Evolutionary conservation across 371 early-diverging fungal genomes (phyloP).

Genomic region (Mortierella sp.): DNA sequence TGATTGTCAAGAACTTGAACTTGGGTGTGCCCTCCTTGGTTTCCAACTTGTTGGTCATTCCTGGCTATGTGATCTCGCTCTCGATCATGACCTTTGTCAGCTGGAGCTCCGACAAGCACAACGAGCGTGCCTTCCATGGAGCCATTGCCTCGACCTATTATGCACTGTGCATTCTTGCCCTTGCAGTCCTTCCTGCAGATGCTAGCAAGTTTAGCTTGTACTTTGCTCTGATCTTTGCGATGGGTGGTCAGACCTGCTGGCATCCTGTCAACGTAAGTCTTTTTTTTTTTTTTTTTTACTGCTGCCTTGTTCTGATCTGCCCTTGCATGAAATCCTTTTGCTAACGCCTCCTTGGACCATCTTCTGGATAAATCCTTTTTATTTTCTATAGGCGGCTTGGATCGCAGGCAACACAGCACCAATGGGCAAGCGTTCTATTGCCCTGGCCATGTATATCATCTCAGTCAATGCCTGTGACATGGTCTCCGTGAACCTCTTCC

Average conservation of each 20-base stretch:
- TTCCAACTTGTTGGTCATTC: constrained; percentile 63
- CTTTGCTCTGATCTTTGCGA: constrained; percentile 46
- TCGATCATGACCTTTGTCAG: constrained; percentile 56
- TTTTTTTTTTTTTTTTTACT: not conserved
- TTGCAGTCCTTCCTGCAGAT: constrained; percentile 56
- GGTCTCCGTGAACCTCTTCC: constrained; percentile 55
- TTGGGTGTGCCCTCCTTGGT: constrained; percentile 52
- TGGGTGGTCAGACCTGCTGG: constrained; percentile 53
- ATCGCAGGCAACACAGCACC: constrained; percentile 61
- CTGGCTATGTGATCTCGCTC: constrained; percentile 55
- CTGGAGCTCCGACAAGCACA: constrained; percentile 55
- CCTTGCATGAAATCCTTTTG: too few species aligned
- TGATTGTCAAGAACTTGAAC: constrained; percentile 60
- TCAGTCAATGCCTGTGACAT: constrained; percentile 53
- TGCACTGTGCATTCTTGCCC: constrained; percentile 49
- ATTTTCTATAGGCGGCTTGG: constrained; percentile 55
- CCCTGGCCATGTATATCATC: constrained; percentile 58
- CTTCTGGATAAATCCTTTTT: not conserved
- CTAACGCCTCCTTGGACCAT: not conserved
- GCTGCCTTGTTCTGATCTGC: not conserved
- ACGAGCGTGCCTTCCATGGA: constrained; percentile 60
- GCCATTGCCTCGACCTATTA: constrained; percentile 53
- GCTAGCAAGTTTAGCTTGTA: constrained; percentile 56
- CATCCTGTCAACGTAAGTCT: constrained; percentile 59
- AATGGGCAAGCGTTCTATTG: constrained; percentile 60